Evolutionary conservation across 73 alveolate genomes (phyloP).

Genomic region (Paramecium octaurelia): DNA sequence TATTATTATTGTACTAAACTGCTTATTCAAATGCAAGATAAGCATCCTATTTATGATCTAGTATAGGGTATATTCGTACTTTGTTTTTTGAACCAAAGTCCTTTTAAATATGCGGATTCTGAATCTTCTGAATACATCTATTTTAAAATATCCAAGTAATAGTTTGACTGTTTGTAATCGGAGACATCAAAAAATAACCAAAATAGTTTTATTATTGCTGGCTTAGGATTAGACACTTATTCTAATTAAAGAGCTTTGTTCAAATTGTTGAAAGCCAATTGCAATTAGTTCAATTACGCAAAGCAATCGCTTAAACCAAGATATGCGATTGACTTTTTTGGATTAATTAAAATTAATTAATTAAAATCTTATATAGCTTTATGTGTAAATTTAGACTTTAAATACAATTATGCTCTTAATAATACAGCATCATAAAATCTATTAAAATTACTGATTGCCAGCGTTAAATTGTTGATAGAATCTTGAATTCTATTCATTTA

Average conservation of each 20-base stretch:
- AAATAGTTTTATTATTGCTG: slow-evolving; percentile 18
- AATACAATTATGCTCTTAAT: slow-evolving; percentile 67
- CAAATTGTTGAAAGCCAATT: slow-evolving; percentile 59
- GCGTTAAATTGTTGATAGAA: slow-evolving; percentile 6
- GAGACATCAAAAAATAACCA: neutral
- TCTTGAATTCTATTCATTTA: neutral
- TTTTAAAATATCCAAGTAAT: neutral
- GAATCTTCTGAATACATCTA: slow-evolving; percentile 40
- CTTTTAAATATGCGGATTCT: slow-evolving; percentile 72
- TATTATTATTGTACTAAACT: slow-evolving; percentile 62
- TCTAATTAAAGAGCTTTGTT: slow-evolving; percentile 21
- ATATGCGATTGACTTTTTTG: slow-evolving; percentile 55
- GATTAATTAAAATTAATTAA: neutral
- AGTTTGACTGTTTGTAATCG: neutral
- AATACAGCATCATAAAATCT: slow-evolving; percentile 68
- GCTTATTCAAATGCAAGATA: slow-evolving; percentile 73
- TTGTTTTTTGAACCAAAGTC: slow-evolving; percentile 58
- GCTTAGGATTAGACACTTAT: neutral
- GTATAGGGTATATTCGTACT: neutral
- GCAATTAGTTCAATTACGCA: slow-evolving; percentile 26
- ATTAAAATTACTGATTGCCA: slow-evolving; percentile 51
- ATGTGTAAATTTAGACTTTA: slow-evolving; percentile 41
- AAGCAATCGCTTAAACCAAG: slow-evolving; percentile 74
- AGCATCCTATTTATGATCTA: slow-evolving; percentile 65
- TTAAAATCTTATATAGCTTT: slow-evolving; percentile 63